phyloP scores from a whole-genome alignment of 306 rosid genomes.

The Sicyos edulis region DNA sequence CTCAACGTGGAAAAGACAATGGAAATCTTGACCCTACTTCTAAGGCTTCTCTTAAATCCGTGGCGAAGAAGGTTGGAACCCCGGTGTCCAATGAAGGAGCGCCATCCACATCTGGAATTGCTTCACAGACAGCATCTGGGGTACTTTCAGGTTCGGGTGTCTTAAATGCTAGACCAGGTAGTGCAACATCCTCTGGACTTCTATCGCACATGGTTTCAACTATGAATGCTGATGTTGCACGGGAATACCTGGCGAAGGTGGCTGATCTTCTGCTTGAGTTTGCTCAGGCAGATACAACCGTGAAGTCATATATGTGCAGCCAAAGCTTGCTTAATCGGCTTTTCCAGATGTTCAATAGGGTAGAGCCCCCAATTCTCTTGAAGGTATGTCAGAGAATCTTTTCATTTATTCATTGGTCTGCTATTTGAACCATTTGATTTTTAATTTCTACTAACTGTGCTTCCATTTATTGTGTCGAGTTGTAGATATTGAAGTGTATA shows the following conservation, averaged over 20 bases:
- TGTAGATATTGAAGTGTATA: constrained; percentile 80
- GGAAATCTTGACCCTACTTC: constrained; percentile 69
- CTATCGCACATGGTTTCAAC: constrained; percentile 96
- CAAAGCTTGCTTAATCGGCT: constrained; percentile 98
- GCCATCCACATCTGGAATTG: constrained; percentile 83
- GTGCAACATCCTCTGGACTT: constrained; percentile 94
- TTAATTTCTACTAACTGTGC: not conserved
- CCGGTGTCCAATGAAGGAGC: constrained; percentile 62
- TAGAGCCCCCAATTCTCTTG: constrained; percentile 87
- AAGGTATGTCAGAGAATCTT: constrained; percentile 47
- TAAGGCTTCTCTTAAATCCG: constrained; percentile 59
- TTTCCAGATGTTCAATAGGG: constrained; percentile 98
- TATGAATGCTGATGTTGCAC: constrained; percentile 85
- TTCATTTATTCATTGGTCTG: not conserved
- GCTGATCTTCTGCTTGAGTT: constrained; percentile 98
- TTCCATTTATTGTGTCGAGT: constrained; percentile 23
- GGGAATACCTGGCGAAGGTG: constrained; percentile 92
- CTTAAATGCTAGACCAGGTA: constrained; percentile 93
- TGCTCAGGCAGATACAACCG: constrained; percentile 93
- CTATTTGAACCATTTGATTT: constrained; percentile 11
- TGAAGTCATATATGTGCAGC: constrained; percentile 88
- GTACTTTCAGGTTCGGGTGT: constrained; percentile 99
- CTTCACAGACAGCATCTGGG: constrained; percentile 93
- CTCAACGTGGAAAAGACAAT: constrained; percentile 91
- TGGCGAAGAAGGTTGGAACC: constrained; percentile 62